phyloP scores from a whole-genome alignment of 163 green algal genomes.

The Scenedesmus sp. region DNA sequence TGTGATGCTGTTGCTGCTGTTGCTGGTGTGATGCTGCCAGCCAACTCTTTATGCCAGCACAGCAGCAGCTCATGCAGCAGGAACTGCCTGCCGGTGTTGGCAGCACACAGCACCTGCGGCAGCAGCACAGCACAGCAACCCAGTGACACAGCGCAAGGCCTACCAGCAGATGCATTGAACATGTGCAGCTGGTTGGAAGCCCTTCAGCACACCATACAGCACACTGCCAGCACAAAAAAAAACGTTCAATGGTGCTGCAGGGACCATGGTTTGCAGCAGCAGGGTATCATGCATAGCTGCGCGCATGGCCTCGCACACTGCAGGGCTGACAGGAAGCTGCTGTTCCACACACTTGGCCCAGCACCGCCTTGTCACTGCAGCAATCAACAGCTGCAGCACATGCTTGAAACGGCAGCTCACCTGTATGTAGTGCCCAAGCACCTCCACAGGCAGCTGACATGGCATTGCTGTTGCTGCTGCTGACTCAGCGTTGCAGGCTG shows the following conservation, averaged over 20 bases:
- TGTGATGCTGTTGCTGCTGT: constrained; percentile 16
- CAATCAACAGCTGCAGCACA: too few species aligned
- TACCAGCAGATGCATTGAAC: too few species aligned
- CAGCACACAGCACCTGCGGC: constrained; percentile 21
- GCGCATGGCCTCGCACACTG: not conserved
- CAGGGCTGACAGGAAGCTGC: not conserved
- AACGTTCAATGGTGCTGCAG: too few species aligned
- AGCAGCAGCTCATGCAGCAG: constrained; percentile 41
- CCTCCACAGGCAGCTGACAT: not conserved
- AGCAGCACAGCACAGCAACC: not conserved
- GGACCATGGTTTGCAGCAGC: too few species aligned
- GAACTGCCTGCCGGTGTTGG: constrained; percentile 1
- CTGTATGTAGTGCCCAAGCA: constrained; percentile 12
- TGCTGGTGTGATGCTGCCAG: not conserved
- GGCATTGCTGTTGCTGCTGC: not conserved
- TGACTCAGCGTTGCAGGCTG: not conserved
- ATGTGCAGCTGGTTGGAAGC: too few species aligned
- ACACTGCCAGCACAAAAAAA: too few species aligned
- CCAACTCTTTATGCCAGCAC: constrained; percentile 11
- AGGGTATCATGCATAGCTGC: not conserved
- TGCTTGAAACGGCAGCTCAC: not conserved
- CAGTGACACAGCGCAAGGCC: too few species aligned
- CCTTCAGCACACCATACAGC: too few species aligned
- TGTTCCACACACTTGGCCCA: not conserved
- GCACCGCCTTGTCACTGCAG: too few species aligned